A percentile compares a stretch with the other conserved stretches of the same genome.
Evolutionary conservation across 805 yeast species (phyloP).

Genomic region (Sugiyamaella smithiae): DNA sequence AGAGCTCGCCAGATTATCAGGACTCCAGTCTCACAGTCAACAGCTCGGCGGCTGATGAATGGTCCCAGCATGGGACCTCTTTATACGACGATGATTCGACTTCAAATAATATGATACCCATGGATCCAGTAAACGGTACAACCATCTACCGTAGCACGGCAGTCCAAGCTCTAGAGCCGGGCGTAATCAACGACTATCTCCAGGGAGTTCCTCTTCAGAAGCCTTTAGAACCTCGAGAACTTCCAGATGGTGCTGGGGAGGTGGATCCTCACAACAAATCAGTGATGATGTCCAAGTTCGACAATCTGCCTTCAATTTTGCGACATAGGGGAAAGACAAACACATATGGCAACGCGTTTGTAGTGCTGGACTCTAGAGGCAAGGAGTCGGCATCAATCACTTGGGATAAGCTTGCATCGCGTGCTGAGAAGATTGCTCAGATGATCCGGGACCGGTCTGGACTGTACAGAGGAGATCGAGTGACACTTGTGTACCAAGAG

Average conservation of each 20-base stretch:
- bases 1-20: slow-evolving; percentile 10
- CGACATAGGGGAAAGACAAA: slow-evolving; percentile 67
- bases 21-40: neutral
- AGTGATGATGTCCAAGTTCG: slow-evolving; percentile 40
- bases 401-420: slow-evolving; percentile 84
- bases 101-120: neutral
- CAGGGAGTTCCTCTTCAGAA: slow-evolving; percentile 42
- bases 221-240: slow-evolving; percentile 62
- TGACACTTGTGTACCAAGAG: slow-evolving; percentile 77
- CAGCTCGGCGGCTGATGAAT: slow-evolving; percentile 8
- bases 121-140: slow-evolving; percentile 1
- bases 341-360: slow-evolving; percentile 66
- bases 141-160: slow-evolving; percentile 17
- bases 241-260: slow-evolving; percentile 33
- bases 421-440: slow-evolving; percentile 85
- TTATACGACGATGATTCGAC: slow-evolving; percentile 8
- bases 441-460: slow-evolving; percentile 71
- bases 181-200: slow-evolving; percentile 3
- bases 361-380: slow-evolving; percentile 72
- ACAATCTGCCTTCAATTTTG: slow-evolving; percentile 67
- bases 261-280: slow-evolving; percentile 38
- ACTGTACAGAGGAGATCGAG: slow-evolving; percentile 77
- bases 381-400: slow-evolving; percentile 72
- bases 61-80: slow-evolving; percentile 9
- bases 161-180: slow-evolving; percentile 15